Evolutionary conservation across 345 rosid genomes (phyloP).

Genomic region (Rhodamnia rubescens): DNA sequence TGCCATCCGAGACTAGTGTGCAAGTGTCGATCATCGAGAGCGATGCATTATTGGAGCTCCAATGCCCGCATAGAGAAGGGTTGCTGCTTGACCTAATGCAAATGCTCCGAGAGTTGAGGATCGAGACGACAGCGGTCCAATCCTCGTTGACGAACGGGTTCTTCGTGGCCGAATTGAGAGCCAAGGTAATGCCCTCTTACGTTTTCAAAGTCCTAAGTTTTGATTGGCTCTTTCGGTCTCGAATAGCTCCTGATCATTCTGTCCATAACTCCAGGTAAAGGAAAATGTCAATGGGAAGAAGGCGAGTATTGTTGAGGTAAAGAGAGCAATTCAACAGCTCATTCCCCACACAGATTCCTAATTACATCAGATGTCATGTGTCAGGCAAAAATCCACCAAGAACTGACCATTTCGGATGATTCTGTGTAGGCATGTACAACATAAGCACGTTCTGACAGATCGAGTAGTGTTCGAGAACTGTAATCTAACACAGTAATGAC

Average conservation of each 20-base stretch:
- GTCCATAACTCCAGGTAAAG: slow-evolving; percentile 37
- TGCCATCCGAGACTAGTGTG: slow-evolving; percentile 19
- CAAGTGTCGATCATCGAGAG: slow-evolving; percentile 95
- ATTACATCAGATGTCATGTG: neutral
- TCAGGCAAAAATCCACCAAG: neutral
- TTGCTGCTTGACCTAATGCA: slow-evolving; percentile 74
- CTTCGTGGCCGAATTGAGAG: slow-evolving; percentile 74
- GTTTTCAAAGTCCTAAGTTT: neutral
- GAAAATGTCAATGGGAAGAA: slow-evolving; percentile 55
- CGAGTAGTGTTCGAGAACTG: neutral
- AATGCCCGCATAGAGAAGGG: slow-evolving; percentile 67
- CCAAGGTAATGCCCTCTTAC: slow-evolving; percentile 38
- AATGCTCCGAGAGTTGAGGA: slow-evolving; percentile 51
- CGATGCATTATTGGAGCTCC: slow-evolving; percentile 72
- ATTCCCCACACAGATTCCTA: slow-evolving; percentile 29
- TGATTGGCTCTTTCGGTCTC: neutral
- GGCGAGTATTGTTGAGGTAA: slow-evolving; percentile 77
- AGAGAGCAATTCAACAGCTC: slow-evolving; percentile 56
- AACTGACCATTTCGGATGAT: neutral
- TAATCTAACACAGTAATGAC: slow-evolving; percentile 3
- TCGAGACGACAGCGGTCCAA: slow-evolving; percentile 67
- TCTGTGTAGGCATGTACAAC: neutral
- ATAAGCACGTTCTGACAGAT: neutral
- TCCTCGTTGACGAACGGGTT: slow-evolving; percentile 38
- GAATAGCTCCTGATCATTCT: neutral